Base-by-base conservation (phyloP, 371 early-diverging fungal species). In the Scutellospora calospora region DNA sequence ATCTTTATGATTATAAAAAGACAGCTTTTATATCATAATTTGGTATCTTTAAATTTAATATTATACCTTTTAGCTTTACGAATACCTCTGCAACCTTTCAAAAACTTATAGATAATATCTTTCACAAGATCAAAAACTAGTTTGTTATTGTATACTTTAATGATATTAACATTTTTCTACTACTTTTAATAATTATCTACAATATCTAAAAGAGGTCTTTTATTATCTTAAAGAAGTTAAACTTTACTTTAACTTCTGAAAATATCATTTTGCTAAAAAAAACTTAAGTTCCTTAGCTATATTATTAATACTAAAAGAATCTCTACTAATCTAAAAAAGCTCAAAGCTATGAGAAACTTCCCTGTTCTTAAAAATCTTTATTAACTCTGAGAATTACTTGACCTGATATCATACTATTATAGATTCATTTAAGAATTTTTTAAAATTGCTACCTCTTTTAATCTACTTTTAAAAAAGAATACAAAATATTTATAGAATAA, bases 331-430 rank as follows among this genome's bases (percentile, higher is more conserved):
- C 65, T 82, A n/a, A 20, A 38, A 20, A 65, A 65, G 41, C 4
- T 52, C 11, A 3, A 33, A 0, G 8, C 14, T 8, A 3, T 49
- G 11, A 14, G 14, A 2, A 68, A 82, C 4, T 84, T 60, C 59
- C 1, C 73, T 0, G 20, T 3, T 0, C 85, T 85, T 1, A 81
- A 22, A 9, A 87, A 83, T 55, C 85, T 84, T 0, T 81, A 68
- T 35, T 84, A 88, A 33, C 81, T 89, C 0, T 84, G 84, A 51
- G 76, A 76, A 14, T 88, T 89, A 31, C 59, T 89, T 3, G 88
- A 88, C 0, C 35, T 88, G 5, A 74, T 83, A 0, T 81, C 81
- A 52, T 87, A 85, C 57, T 89, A 88, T 60, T 83, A 83, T 2
- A 54, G 85, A 0, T 89, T 89, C 33, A 84, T 89, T 5, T 2